Percentiles rank a stretch among this genome's conserved stretches.
These are phyloP conservation scores for Kwoniella dejecticola DNA, from an alignment of 768 basidiomycete species.

Conservation along the genomic window DNA sequence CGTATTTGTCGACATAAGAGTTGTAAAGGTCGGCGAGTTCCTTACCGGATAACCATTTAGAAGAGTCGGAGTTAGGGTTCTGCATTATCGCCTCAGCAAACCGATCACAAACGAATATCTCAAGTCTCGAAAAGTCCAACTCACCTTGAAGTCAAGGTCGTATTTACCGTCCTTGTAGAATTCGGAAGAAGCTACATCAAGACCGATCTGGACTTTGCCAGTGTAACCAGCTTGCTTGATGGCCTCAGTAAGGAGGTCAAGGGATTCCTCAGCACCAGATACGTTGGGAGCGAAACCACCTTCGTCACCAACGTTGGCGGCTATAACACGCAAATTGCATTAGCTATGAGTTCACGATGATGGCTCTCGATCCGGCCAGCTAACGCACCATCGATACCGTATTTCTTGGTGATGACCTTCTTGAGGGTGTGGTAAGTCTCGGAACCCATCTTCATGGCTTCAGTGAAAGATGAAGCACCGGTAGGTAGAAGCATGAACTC, in stretches of 20 bases:
- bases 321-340: conserved; percentile 59
- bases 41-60: conserved; percentile 90
- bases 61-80: conserved; percentile 97
- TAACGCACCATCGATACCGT: conserved; percentile 90
- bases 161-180: conserved; percentile 99
- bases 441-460: conserved; percentile 95
- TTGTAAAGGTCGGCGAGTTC: conserved; percentile 94
- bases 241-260: conserved; percentile 91
- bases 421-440: conserved; percentile 98
- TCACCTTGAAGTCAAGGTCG: conserved; percentile 70
- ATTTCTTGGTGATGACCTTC: conserved; percentile 98
- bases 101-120: no score
- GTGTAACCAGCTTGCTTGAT: conserved; percentile 98
- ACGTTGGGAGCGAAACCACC: conserved; percentile 99
- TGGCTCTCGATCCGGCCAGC: neutral
- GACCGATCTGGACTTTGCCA: conserved; percentile 97
- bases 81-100: conserved; percentile 68
- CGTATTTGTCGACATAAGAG: conserved; percentile 84
- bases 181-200: conserved; percentile 98
- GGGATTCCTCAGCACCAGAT: conserved; percentile 92
- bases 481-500: conserved; percentile 99
- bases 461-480: conserved; percentile 84
- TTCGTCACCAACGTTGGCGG: conserved; percentile 99
- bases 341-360: neutral
- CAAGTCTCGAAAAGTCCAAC: conserved; percentile 17